Conservation (phyloP, 805 yeast genomes). For the Lachancea meyersii region DNA sequence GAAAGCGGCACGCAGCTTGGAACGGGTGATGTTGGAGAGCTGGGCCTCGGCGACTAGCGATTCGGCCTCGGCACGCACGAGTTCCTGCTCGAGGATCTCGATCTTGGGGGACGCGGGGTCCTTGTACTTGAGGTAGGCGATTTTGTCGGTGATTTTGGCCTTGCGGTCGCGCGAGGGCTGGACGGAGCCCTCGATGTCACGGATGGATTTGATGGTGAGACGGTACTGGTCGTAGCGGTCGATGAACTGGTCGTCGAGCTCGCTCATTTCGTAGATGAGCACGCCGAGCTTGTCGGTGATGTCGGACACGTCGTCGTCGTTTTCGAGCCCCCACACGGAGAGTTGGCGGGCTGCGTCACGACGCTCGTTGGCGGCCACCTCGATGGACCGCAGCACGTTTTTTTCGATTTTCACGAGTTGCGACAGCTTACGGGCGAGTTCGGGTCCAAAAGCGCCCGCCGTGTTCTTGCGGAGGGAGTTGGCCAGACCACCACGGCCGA, state of each 20-base stretch:
- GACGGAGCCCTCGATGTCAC: slow-evolving; percentile 82
- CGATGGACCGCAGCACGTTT: slow-evolving; percentile 73
- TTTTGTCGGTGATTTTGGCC: slow-evolving; percentile 77
- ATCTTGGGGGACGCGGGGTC: slow-evolving; percentile 79
- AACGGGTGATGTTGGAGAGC: slow-evolving; percentile 81
- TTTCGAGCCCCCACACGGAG: slow-evolving; percentile 81
- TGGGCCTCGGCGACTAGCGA: slow-evolving; percentile 89
- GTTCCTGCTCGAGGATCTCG: slow-evolving; percentile 75
- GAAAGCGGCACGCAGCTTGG: slow-evolving; percentile 78
- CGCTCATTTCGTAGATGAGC: slow-evolving; percentile 74
- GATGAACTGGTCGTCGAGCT: slow-evolving; percentile 79
- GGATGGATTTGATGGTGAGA: slow-evolving; percentile 69
- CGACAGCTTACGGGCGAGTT: slow-evolving; percentile 65
- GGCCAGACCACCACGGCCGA: slow-evolving; percentile 67
- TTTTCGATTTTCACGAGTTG: slow-evolving; percentile 76
- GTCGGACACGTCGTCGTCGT: slow-evolving; percentile 80
- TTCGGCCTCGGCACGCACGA: slow-evolving; percentile 89
- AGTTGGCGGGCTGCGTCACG: slow-evolving; percentile 77
- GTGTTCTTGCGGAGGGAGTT: slow-evolving; percentile 60
- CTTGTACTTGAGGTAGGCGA: slow-evolving; percentile 77
- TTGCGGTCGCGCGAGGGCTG: slow-evolving; percentile 86
- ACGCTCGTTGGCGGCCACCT: slow-evolving; percentile 69
- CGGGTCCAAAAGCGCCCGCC: slow-evolving; percentile 79
- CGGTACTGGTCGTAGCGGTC: slow-evolving; percentile 84
- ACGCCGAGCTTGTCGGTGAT: slow-evolving; percentile 85